Conservation (phyloP, 305 asterid species). For the Fraxinus xanthoxyloides region DNA sequence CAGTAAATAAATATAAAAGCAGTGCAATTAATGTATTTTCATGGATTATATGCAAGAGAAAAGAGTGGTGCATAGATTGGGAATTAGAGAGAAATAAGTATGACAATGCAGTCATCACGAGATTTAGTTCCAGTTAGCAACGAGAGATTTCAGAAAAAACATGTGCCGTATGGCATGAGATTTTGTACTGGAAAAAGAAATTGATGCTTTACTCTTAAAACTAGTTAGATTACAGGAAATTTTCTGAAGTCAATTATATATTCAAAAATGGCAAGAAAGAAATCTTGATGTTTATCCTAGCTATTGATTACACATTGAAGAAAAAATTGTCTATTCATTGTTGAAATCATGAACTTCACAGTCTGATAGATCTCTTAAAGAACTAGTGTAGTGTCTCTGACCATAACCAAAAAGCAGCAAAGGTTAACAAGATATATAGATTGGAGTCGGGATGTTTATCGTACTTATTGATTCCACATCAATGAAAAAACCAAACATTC, state of each 20-base stretch:
- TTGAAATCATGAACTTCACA: not conserved
- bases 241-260: not conserved
- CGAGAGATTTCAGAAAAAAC: not conserved
- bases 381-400: not conserved
- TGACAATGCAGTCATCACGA: not conserved
- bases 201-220: not conserved
- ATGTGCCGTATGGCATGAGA: not conserved
- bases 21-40: not conserved
- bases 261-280: not conserved
- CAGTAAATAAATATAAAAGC: slow-evolving; percentile 13
- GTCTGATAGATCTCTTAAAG: not conserved
- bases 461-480: not conserved
- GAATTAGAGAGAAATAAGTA: not conserved
- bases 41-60: not conserved
- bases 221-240: not conserved
- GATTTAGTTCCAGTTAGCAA: slow-evolving; percentile 6
- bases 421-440: not conserved
- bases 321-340: not conserved
- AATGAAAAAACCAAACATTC: not conserved
- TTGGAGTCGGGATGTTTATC: not conserved
- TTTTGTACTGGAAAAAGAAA: not conserved
- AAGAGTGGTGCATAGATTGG: not conserved
- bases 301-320: not conserved
- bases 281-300: not conserved
- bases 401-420: not conserved